Base-by-base conservation (phyloP, 106 monocot genomes). In the Posidonia australis region DNA sequence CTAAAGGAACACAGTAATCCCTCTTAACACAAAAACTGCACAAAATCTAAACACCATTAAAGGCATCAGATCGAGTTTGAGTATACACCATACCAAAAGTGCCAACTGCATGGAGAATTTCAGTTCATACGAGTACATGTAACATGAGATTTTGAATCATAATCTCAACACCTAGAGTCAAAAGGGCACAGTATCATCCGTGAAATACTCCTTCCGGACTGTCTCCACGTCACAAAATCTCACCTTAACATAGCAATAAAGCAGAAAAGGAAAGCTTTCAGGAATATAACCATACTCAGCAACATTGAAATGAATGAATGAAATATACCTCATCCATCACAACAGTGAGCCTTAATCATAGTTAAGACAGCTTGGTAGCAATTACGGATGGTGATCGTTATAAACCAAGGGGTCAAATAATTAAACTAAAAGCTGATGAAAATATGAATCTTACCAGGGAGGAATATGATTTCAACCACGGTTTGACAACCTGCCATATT, bases 401-500 rank as follows among this genome's bases (percentile, higher is more conserved):
- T 36, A 49, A 49, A 49, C n/a, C 49, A 49, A 19, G 49, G 30
- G n/a, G n/a, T n/a, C 1, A 49, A 52, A 21, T 62, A 31, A 9
- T n/a, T n/a, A 26, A 43, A 24, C 47, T 19, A 25, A 46, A 64
- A 64, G 31, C 30, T 51, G 25, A 19, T 13, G 20, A 46, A 29
- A 28, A 58, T 2, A 29, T 28, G 29, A 58, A 28, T 9, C 80
- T 76, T 56, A 96, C 90, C 80, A 96, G 66, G 17, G 86, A 82
- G 20, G 90, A 75, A 70, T 96, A 96, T 10, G 84, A 82, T 71
- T 74, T 96, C 73, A 96, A 46, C 66, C 79, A 77, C 52, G 94
- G 94, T 54, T 71, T 90, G 25, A 84, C 76, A 57, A 96, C 73
- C 72, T 75, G 81, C 94, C 94, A 96, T 60, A 96, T 69, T 18